phyloP scores from a whole-genome alignment of 2,329 filamentous ascomycete genomes.

The Calonectria fujianensis region DNA sequence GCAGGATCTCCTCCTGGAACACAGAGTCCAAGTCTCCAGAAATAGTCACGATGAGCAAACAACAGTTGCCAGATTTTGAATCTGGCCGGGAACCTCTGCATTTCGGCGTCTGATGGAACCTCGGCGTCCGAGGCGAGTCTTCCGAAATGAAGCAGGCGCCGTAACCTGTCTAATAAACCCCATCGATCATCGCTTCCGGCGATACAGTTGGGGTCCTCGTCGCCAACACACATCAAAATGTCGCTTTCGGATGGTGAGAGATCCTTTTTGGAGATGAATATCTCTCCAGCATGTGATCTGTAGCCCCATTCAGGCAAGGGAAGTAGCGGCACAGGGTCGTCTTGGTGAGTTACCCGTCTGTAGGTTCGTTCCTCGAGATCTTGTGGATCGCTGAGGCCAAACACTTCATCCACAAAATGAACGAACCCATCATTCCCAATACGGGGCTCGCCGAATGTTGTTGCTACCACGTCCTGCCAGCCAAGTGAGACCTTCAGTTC shows the following conservation, averaged over 20 bases:
- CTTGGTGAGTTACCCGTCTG: conserved; percentile 87
- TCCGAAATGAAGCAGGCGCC: conserved; percentile 51
- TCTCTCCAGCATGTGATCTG: conserved; percentile 87
- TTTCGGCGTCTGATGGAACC: conserved; percentile 60
- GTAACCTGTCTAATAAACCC: conserved; percentile 54
- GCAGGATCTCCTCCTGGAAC: conserved; percentile 85
- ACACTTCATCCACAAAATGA: conserved; percentile 72
- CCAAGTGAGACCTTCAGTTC: conserved; percentile 85
- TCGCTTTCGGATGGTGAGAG: conserved; percentile 82
- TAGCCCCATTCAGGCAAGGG: conserved; percentile 94
- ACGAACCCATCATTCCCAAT: conserved; percentile 76
- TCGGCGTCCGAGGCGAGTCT: conserved; percentile 52
- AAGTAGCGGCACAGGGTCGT: conserved; percentile 92
- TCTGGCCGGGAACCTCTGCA: conserved; percentile 68
- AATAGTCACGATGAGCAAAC: conserved; percentile 96
- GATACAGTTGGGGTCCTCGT: conserved; percentile 83
- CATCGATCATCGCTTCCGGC: conserved; percentile 69
- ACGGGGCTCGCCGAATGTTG: conserved; percentile 93
- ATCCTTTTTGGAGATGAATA: conserved; percentile 84
- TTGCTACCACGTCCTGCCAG: conserved; percentile 84
- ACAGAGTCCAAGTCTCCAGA: conserved; percentile 94
- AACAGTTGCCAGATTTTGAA: conserved; percentile 93
- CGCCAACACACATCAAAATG: conserved; percentile 82
- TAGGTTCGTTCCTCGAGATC: conserved; percentile 68
- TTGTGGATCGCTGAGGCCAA: conserved; percentile 63